phyloP scores from a whole-genome alignment of 192 early-diverging fungal genomes.

The Blastocladiella britannica region DNA sequence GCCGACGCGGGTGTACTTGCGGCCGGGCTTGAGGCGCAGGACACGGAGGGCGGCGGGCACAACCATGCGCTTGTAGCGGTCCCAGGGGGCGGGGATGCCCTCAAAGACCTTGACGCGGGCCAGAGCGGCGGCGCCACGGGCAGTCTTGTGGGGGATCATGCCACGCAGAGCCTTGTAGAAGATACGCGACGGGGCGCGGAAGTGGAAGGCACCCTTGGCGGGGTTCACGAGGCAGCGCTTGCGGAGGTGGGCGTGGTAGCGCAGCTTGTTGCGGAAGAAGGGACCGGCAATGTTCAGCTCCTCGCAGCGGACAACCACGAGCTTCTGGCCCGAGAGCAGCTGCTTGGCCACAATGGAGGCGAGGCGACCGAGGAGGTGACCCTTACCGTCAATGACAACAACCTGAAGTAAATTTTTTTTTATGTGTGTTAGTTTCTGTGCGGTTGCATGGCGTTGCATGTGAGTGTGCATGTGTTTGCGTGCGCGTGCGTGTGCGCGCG shows the following conservation, averaged over 20 bases:
- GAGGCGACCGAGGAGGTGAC: constrained; percentile 92
- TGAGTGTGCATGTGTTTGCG: too few relatives aligned
- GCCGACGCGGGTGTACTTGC: constrained; percentile 93
- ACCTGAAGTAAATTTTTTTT: constrained; percentile 46
- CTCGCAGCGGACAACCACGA: constrained; percentile 95
- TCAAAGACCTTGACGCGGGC: constrained; percentile 98
- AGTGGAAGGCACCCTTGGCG: constrained; percentile 90
- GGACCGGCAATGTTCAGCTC: constrained; percentile 94
- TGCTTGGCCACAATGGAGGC: constrained; percentile 97
- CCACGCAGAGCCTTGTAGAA: constrained; percentile 94
- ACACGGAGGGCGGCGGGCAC: constrained; percentile 92
- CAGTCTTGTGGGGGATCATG: constrained; percentile 99
- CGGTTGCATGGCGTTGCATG: too few relatives aligned
- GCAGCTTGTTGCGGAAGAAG: constrained; percentile 99
- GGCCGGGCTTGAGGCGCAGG: constrained; percentile 84
- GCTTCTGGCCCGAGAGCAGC: constrained; percentile 87
- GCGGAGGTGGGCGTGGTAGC: constrained; percentile 87
- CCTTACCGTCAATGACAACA: constrained; percentile 97
- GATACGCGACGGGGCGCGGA: constrained; percentile 91
- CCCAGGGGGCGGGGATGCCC: constrained; percentile 93
- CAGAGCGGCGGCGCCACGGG: constrained; percentile 90
- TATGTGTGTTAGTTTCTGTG: too few relatives aligned
- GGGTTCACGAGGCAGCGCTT: constrained; percentile 98
- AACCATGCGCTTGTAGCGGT: constrained; percentile 91
- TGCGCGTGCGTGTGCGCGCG: too few relatives aligned